Evolutionary conservation across 345 rosid species (phyloP), one percentile per base, ranked within the genome.

Genomic region (Dimocarpus longan): DNA sequence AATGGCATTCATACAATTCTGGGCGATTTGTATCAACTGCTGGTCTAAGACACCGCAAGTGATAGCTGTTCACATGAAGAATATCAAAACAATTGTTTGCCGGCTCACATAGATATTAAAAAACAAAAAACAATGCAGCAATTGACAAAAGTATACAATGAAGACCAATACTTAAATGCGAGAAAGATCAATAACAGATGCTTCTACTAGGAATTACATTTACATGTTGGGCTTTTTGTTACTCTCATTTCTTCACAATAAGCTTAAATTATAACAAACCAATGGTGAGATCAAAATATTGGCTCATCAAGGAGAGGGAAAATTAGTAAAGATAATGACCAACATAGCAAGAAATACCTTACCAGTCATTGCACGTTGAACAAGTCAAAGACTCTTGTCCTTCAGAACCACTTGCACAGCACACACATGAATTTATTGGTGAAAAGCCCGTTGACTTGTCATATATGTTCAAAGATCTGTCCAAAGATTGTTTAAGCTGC

Each of bases 321-420:
- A 68, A 68, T 68, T 21, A 68, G 54, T 68, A n/a, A 10, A 43
- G 77, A 63, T 15, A 74, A 22, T 62, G 11, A 70, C 46, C 79
- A 68, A 46, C 79, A 68, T 59, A 66, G 43, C 42, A 52, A 71
- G 15, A 64, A 71, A 72, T 66, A 73, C 76, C 87, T 88, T 89
- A 92, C 97, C 92, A 50, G 87, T 89, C 90, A 54, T 86, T 82
- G 81, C 94, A 92, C 4, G 69, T 68, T 37, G 86, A 84, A 81
- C 94, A 92, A 76, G 74, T 80, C 69, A 80, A 66, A 66, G 80
- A 42, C 54, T 81, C 76, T 54, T 71, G 81, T 79, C 83, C 88
- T 76, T 78, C 82, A 52, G 75, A 65, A 80, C 56, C 74, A 78
- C 48, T 82, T n/a, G 79, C 50, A 60, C 91, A 89, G 85, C 87